phyloP scores from a whole-genome alignment of 179 eudicot species.

The Corrigiola litoralis region DNA sequence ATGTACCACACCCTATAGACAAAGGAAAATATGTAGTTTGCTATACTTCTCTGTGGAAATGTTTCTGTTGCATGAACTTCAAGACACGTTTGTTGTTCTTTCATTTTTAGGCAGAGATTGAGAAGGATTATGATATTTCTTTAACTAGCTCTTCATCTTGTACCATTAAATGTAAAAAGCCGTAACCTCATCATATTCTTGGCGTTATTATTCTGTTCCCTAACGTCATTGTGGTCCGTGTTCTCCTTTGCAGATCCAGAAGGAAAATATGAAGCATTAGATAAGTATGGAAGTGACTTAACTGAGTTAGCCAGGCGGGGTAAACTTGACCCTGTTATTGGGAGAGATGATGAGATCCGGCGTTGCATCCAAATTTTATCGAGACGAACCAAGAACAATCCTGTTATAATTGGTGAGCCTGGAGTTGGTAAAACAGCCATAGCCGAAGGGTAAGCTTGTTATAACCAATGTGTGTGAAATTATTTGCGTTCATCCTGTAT shows the following conservation, averaged over 20 bases:
- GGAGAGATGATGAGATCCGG: constrained; percentile 95
- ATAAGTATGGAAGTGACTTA: constrained; percentile 90
- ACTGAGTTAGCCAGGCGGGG: constrained; percentile 96
- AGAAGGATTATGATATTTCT: not conserved
- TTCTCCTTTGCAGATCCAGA: constrained; percentile 59
- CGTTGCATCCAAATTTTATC: constrained; percentile 94
- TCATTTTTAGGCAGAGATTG: not conserved
- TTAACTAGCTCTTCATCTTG: too few relatives aligned
- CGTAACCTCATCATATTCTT: not conserved
- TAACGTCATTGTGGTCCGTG: not conserved
- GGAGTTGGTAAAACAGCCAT: constrained; percentile 99
- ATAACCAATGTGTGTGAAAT: not conserved
- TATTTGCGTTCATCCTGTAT: not conserved
- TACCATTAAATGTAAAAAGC: too few relatives aligned
- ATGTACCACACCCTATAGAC: too few relatives aligned
- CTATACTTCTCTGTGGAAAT: too few relatives aligned
- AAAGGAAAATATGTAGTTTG: too few relatives aligned
- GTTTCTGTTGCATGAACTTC: too few relatives aligned
- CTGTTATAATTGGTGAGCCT: constrained; percentile 98
- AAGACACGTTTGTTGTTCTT: not conserved
- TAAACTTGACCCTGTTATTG: constrained; percentile 96
- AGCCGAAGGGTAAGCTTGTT: constrained; percentile 80
- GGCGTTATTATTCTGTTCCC: not conserved
- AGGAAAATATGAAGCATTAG: constrained; percentile 92
- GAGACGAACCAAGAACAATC: constrained; percentile 93